Percentiles rank a stretch among this genome's conserved stretches.
Evolutionary conservation across 106 monocot genomes (phyloP).

Genomic region (Dioscorea zingiberensis): DNA sequence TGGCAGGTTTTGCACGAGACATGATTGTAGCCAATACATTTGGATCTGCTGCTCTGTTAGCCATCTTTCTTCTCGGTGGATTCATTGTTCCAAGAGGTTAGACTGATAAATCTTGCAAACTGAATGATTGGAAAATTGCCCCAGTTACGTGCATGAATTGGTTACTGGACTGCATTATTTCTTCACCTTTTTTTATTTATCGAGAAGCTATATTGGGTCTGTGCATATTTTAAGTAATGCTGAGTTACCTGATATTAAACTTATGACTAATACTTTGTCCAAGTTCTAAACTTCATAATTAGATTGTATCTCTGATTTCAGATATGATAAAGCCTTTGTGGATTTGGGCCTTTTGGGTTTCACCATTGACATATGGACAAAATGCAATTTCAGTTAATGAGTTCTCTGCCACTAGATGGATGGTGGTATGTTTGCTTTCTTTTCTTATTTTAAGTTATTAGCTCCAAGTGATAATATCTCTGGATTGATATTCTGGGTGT

Average conservation of each 20-base stretch:
- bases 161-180: too few species aligned
- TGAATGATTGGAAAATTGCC: too few species aligned
- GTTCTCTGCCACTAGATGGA: slow-evolving; percentile 35
- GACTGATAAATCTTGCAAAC: background rate
- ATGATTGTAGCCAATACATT: slow-evolving; percentile 41
- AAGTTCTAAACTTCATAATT: too few species aligned
- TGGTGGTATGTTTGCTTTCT: slow-evolving; percentile 9
- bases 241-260: too few species aligned
- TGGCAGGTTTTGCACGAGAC: slow-evolving; percentile 46
- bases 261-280: too few species aligned
- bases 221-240: too few species aligned
- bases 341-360: slow-evolving; percentile 32
- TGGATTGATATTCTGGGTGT: background rate
- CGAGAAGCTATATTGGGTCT: too few species aligned
- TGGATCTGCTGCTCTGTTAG: slow-evolving; percentile 43
- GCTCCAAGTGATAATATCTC: background rate
- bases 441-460: background rate
- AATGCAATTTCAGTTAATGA: slow-evolving; percentile 35
- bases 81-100: slow-evolving; percentile 45
- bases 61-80: slow-evolving; percentile 33
- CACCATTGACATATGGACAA: slow-evolving; percentile 35
- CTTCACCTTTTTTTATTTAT: too few species aligned
- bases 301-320: background rate
- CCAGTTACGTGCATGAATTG: too few species aligned
- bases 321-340: slow-evolving; percentile 40